Conservation (phyloP, 352 stramenopile genomes). For the Hyaloperonospora arabidopsidis region DNA sequence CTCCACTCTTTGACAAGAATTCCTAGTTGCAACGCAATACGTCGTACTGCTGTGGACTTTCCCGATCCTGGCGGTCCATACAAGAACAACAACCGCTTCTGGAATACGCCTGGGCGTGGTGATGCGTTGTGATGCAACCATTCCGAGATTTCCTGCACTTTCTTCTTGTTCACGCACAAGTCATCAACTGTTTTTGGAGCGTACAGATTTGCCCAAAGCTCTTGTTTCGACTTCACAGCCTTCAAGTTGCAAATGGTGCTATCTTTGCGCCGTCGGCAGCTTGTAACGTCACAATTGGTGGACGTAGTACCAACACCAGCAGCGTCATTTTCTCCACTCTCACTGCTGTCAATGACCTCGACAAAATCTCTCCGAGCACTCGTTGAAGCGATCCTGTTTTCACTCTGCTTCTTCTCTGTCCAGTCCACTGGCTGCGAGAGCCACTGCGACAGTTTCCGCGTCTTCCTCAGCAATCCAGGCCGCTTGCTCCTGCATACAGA, state of each 20-base stretch:
- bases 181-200: conserved; percentile 43
- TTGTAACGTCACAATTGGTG: not conserved
- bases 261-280: conserved; percentile 3
- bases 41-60: conserved; percentile 73
- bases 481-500: conserved; percentile 38
- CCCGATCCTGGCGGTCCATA: conserved; percentile 70
- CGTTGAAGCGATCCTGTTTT: conserved; percentile 4
- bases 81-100: conserved; percentile 69
- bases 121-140: conserved; percentile 43
- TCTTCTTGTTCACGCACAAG: conserved; percentile 79
- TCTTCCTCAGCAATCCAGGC: conserved; percentile 18
- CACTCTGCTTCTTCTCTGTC: conserved; percentile 7
- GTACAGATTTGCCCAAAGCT: conserved; percentile 49
- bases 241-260: not conserved
- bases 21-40: conserved; percentile 39
- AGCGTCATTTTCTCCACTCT: conserved; percentile 23
- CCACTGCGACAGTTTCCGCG: conserved; percentile 37
- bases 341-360: conserved; percentile 36
- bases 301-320: conserved; percentile 9
- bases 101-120: conserved; percentile 9
- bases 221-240: conserved; percentile 2
- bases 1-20: conserved; percentile 60
- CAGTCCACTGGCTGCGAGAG: conserved; percentile 24
- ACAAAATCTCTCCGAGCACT: conserved; percentile 1
- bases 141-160: conserved; percentile 57